Base-by-base conservation (phyloP, 768 basidiomycete species). In the Botryobasidium botryosum region DNA sequence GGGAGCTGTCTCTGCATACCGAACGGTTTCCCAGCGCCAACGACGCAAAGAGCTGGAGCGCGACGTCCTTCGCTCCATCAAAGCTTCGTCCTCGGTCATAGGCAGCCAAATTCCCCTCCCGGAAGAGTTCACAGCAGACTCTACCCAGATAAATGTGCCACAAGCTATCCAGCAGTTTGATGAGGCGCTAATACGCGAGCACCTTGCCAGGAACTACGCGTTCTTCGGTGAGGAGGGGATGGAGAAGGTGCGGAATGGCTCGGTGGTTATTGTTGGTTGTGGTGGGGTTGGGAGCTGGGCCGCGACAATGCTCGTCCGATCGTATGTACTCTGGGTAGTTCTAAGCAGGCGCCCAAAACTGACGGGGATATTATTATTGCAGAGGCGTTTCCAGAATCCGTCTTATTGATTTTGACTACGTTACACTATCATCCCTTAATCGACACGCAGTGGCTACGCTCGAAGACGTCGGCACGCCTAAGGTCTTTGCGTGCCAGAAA, bases 261-360 rank as follows among this genome's bases (percentile, higher is more conserved):
- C 68, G 4, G 90, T 96, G 1, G 88, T 86, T 15, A 65, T 97
- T 17, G 79, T 99, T 3, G 94, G 94, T 5, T 87, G 90, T 52
- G 94, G 94, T 47, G 92, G 94, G 2, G 94, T 99, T 0, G 94
- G 94, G 0, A 90, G 85, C 56, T 92, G 88, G 85, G 83, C 78
- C 29, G 88, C 90, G 13, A 73, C 92, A 26, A 92, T 92, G 92
- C 74, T 88, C 23, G 79, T 76, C 36, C 66, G 90, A 58, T 90
- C 87, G 83, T 90, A 56, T 57, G 84, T 73, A 24, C 4, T 26
- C 28, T 33, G n/a, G n/a, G n/a, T n/a, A n/a, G n/a, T n/a, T n/a
- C n/a, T n/a, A n/a, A n/a, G n/a, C n/a, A n/a, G n/a, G n/a, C n/a
- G n/a, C n/a, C n/a, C n/a, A n/a, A n/a, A n/a, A n/a, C n/a, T n/a